Evolutionary conservation across 1,284 basidiomycete genomes (phyloP).

Genomic region (Apiotrichum gamsii): DNA sequence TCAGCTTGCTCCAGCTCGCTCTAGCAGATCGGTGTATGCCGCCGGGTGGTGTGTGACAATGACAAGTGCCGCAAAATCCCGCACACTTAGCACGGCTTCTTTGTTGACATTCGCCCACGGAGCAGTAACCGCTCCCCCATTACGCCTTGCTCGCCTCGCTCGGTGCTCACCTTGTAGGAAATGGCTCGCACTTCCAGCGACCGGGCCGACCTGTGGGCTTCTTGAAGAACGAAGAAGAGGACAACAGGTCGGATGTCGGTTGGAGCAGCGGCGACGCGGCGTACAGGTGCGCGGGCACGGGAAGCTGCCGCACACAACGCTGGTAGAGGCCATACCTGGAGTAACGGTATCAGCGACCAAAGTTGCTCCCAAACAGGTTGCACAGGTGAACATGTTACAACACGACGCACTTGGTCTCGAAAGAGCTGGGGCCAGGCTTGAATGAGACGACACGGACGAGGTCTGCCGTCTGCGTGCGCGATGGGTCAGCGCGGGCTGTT

Average conservation of each 20-base stretch:
- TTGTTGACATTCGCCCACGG: too few relatives aligned
- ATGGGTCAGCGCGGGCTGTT: background rate
- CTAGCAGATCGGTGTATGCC: too few relatives aligned
- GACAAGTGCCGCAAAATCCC: too few relatives aligned
- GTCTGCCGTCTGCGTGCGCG: conserved; percentile 28
- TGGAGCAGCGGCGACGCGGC: conserved; percentile 30
- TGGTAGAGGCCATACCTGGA: conserved; percentile 45
- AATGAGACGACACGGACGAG: conserved; percentile 35
- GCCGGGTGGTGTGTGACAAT: too few relatives aligned
- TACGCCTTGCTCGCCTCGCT: too few relatives aligned
- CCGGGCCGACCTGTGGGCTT: conserved; percentile 4
- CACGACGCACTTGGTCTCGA: conserved; percentile 40
- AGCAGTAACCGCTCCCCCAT: too few relatives aligned
- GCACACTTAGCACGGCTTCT: too few relatives aligned
- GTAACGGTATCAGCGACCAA: background rate
- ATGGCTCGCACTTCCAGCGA: conserved; percentile 33
- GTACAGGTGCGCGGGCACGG: conserved; percentile 23
- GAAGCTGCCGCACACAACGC: conserved; percentile 36
- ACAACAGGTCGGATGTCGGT: background rate
- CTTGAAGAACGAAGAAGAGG: background rate
- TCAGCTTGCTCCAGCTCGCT: too few relatives aligned
- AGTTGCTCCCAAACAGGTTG: background rate
- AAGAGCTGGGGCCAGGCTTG: conserved; percentile 38
- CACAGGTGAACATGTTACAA: too few relatives aligned
- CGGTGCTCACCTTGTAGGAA: conserved; percentile 37